Base-by-base conservation (phyloP, 163 green algal genomes). In the Scenedesmus sp. region DNA sequence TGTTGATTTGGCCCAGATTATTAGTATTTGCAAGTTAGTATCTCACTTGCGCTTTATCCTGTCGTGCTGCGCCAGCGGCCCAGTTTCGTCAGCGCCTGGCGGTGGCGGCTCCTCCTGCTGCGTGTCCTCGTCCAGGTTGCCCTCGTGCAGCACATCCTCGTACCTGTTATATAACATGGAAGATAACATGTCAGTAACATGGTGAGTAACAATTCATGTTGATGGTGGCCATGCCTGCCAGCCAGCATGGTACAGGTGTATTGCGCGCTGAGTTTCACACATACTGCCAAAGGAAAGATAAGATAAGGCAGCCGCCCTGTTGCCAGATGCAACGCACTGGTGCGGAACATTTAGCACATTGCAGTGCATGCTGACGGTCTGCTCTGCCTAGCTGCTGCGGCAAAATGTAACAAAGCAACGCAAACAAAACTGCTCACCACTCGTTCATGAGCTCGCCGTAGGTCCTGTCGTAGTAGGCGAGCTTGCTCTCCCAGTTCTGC, bases 401-500 rank as follows among this genome's bases (percentile, higher is more conserved):
- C 10, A 46, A 20, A 26, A 86, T 46, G 34, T 46, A 46, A 46
- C 34, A 46, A 46, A 46, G 34, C 34, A 46, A 46, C 34, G 34
- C 34, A 46, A 46, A 46, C 34, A 46, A 46, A 46, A 23, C 23
- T 52, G 70, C 87, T 73, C 70, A 91, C 94, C 94, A 96, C 55
- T 96, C 94, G 70, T 97, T 94, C 86, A 94, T 93, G 20, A 97
- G 92, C 46, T 95, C 90, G 77, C 93, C 96, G 64, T 96, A 93
- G 60, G 93, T 94, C 54, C 96, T 93, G 90, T 97, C 96, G 87
- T 97, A 97, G 84, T 95, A 96, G 26, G 91, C 91, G 84, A 97
- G 89, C 76, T 92, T 90, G 52, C 26, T 56, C 81, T 95, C 93
- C 95, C 94, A 96, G 46, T 93, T 81, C 9, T 16, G 13, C 90